These are phyloP conservation scores for Wickerhamiella spandovensis DNA, from an alignment of 805 yeast genomes.

Conservation along the genomic window DNA sequence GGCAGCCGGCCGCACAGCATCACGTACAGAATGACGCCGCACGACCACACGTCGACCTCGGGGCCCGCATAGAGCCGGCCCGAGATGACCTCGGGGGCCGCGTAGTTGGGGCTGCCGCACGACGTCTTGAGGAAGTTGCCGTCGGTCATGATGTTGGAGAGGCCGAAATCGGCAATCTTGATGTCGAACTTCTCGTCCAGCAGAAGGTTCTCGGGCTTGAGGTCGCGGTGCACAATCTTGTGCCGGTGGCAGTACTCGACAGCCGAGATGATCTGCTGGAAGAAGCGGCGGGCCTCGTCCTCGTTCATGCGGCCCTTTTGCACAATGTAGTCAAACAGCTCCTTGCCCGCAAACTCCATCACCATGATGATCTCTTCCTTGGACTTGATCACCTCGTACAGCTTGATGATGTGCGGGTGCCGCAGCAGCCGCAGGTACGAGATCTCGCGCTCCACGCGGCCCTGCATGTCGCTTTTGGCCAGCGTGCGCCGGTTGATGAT, in stretches of 20 bases:
- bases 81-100: slow-evolving; percentile 93
- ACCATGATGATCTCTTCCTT: slow-evolving; percentile 96
- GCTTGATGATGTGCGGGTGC: slow-evolving; percentile 92
- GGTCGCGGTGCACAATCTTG: slow-evolving; percentile 90
- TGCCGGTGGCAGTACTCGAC: slow-evolving; percentile 94
- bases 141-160: slow-evolving; percentile 92
- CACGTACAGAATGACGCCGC: slow-evolving; percentile 89
- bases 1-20: slow-evolving; percentile 94
- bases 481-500: slow-evolving; percentile 84
- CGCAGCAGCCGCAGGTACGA: slow-evolving; percentile 74
- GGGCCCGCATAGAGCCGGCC: slow-evolving; percentile 96
- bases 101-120: slow-evolving; percentile 95
- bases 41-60: slow-evolving; percentile 95
- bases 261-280: slow-evolving; percentile 93
- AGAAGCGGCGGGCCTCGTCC: slow-evolving; percentile 80
- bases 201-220: slow-evolving; percentile 87
- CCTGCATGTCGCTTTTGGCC: slow-evolving; percentile 95
- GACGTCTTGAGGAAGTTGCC: slow-evolving; percentile 90
- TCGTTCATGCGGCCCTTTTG: slow-evolving; percentile 90
- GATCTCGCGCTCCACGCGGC: slow-evolving; percentile 88
- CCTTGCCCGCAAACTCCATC: slow-evolving; percentile 93
- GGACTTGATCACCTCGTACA: slow-evolving; percentile 89
- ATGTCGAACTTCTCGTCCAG: slow-evolving; percentile 84
- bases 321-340: slow-evolving; percentile 86
- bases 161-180: slow-evolving; percentile 91